Evolutionary conservation across 805 yeast species (phyloP).

Genomic region (Lachancea sp.): DNA sequence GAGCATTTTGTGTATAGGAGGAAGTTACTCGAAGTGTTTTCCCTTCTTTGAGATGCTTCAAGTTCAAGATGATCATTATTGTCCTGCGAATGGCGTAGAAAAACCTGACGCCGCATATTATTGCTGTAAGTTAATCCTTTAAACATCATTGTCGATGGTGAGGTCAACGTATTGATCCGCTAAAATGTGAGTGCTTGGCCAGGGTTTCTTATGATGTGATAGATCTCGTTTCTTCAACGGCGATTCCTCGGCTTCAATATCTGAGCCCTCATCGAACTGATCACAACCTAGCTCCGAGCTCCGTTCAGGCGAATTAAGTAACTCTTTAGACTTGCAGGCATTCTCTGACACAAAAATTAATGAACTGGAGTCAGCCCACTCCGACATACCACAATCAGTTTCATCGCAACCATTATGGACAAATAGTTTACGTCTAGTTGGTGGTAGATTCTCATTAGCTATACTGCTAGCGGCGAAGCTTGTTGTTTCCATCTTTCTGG

Average conservation of each 20-base stretch:
- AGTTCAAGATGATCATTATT: no score
- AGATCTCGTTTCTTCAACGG: constrained; percentile 14
- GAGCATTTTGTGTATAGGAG: no score
- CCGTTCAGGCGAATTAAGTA: constrained; percentile 5
- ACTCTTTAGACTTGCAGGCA: neutral
- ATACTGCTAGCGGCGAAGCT: neutral
- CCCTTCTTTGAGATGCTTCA: no score
- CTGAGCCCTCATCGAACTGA: neutral
- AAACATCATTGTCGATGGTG: constrained; percentile 3
- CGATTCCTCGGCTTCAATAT: constrained; percentile 9
- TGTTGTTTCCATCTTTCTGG: constrained; percentile 10
- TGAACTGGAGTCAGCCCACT: constrained; percentile 14
- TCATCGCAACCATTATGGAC: constrained; percentile 14
- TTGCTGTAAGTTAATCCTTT: neutral
- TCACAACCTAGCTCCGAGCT: constrained; percentile 3
- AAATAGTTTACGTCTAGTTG: constrained; percentile 16
- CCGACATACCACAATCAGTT: constrained; percentile 3
- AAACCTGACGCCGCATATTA: no score
- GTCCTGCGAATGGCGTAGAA: no score
- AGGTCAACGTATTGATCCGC: constrained; percentile 3
- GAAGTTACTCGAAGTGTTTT: no score
- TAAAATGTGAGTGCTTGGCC: neutral
- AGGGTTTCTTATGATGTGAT: neutral
- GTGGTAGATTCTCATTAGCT: neutral
- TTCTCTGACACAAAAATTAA: constrained; percentile 20